A percentile compares a stretch with the other conserved stretches of the same genome.
phyloP scores from a whole-genome alignment of 1,284 basidiomycete genomes.

The Rhodofomes roseus region DNA sequence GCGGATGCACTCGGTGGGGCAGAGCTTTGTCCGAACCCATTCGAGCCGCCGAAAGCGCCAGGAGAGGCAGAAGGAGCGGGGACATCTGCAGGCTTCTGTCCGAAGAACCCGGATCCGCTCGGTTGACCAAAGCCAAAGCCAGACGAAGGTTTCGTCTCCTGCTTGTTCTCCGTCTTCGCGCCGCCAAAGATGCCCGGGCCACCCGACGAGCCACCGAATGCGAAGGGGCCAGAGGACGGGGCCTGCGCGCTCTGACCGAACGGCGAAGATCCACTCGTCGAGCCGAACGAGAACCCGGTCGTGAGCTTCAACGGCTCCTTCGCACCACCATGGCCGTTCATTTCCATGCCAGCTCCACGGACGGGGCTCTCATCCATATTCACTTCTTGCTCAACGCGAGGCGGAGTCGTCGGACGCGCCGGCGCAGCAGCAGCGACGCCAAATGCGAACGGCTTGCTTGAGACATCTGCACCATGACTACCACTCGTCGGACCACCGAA shows the following conservation, averaged over 20 bases:
- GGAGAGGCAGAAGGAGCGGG: constrained; percentile 17
- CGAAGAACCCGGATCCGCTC: constrained; percentile 22
- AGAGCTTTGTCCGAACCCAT: constrained; percentile 18
- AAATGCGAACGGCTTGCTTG: constrained; percentile 24
- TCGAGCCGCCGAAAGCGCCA: constrained; percentile 16
- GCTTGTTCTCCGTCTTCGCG: constrained; percentile 19
- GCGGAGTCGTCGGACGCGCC: constrained; percentile 24
- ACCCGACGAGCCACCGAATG: constrained; percentile 15
- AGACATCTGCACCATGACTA: constrained; percentile 17
- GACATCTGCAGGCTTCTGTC: constrained; percentile 21
- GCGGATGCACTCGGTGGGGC: constrained; percentile 13
- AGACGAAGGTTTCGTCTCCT: constrained; percentile 11
- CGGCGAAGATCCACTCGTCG: constrained; percentile 14
- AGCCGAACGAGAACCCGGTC: constrained; percentile 18
- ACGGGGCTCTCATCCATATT: constrained; percentile 36
- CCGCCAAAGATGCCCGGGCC: constrained; percentile 12
- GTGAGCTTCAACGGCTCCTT: constrained; percentile 16
- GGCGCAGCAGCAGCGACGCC: constrained; percentile 11
- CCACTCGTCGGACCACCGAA: constrained; percentile 15
- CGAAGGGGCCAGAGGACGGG: constrained; percentile 13
- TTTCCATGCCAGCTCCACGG: constrained; percentile 25
- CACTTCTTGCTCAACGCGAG: constrained; percentile 27
- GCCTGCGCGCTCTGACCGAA: constrained; percentile 21
- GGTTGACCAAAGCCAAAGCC: constrained; percentile 18
- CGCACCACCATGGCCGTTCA: constrained; percentile 14